Conservation (phyloP, 805 yeast genomes). For the Phaffomyces thermotolerans region DNA sequence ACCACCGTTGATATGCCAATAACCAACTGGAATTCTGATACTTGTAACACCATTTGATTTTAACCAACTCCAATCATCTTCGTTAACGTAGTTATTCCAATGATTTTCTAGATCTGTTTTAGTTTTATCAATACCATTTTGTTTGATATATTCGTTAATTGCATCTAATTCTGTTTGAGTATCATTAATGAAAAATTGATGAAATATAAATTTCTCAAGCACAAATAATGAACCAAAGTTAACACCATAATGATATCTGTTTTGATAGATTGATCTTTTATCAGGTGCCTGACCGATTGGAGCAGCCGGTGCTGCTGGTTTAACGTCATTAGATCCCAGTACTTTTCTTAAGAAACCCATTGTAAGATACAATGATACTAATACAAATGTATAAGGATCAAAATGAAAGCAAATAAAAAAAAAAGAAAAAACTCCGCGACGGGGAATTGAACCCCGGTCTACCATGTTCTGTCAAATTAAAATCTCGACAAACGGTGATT, state of each 20-base stretch:
- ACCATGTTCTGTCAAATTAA: background rate
- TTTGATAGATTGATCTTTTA: slow-evolving; percentile 44
- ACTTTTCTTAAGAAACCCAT: slow-evolving; percentile 7
- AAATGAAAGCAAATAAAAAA: background rate
- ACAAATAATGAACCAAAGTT: slow-evolving; percentile 80
- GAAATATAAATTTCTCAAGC: slow-evolving; percentile 73
- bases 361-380: background rate
- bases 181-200: slow-evolving; percentile 49
- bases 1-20: slow-evolving; percentile 78
- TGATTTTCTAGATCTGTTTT: slow-evolving; percentile 48
- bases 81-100: slow-evolving; percentile 56
- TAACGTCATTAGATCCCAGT: background rate
- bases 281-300: slow-evolving; percentile 27
- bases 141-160: slow-evolving; percentile 39
- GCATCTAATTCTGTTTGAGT: slow-evolving; percentile 72
- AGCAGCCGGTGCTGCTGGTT: slow-evolving; percentile 22
- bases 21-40: slow-evolving; percentile 84
- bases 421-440: background rate
- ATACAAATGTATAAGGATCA: too few species aligned
- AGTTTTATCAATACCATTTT: slow-evolving; percentile 49
- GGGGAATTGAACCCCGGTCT: background rate
- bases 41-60: slow-evolving; percentile 62
- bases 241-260: slow-evolving; percentile 69
- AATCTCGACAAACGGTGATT: background rate
- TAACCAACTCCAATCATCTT: slow-evolving; percentile 78